Conservation (phyloP, 768 basidiomycete genomes). For the Lactarius pseudohatsudake region DNA sequence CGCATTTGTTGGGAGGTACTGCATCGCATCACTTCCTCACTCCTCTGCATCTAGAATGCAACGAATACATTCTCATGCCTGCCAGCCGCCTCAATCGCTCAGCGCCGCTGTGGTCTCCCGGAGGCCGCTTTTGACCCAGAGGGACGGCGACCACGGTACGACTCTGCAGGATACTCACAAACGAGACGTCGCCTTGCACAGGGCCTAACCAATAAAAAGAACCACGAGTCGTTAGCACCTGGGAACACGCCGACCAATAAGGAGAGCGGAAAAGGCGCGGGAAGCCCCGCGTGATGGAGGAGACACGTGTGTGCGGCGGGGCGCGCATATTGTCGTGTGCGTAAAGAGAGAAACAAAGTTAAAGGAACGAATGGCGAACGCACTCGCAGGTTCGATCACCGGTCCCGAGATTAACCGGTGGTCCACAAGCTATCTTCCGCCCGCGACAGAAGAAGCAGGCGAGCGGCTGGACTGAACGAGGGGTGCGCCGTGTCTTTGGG, state of each 20-base stretch:
- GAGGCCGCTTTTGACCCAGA: constrained; percentile 12
- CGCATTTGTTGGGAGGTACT: background rate
- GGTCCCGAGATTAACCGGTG: constrained; percentile 1
- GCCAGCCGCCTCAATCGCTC: background rate
- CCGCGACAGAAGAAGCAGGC: constrained; percentile 27
- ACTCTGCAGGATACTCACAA: constrained; percentile 27
- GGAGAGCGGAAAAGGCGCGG: background rate
- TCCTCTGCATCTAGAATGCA: background rate
- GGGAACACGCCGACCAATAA: background rate
- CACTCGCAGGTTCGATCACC: constrained; percentile 26
- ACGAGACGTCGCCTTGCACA: constrained; percentile 23
- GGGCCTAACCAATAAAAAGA: constrained; percentile 18
- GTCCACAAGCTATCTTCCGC: constrained; percentile 26
- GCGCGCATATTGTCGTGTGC: background rate
- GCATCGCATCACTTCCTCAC: background rate
- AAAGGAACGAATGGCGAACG: constrained; percentile 3
- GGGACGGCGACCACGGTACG: constrained; percentile 24
- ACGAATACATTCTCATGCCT: background rate
- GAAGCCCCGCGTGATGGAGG: background rate
- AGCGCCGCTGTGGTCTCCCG: constrained; percentile 8
- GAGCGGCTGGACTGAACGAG: constrained; percentile 23
- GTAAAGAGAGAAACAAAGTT: background rate
- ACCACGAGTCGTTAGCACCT: background rate
- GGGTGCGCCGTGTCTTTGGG: constrained; percentile 23
- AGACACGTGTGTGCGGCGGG: background rate